Evolutionary conservation across 176 grass and related monocot species (phyloP).

Genomic region (Eragrostis curvula): DNA sequence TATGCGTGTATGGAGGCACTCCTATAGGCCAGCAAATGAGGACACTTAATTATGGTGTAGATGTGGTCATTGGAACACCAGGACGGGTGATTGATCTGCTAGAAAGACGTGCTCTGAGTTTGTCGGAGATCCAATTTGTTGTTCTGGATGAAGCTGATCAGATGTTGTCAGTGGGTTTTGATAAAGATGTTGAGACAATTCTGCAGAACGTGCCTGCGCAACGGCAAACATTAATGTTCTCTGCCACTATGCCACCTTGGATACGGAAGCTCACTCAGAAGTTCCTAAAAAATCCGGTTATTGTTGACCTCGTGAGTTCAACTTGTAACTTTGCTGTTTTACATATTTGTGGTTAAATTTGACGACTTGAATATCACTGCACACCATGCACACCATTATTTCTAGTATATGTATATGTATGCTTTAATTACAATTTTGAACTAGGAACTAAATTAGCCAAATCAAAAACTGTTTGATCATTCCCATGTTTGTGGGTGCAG

Average conservation of each 20-base stretch:
- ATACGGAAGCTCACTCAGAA: constrained; percentile 83
- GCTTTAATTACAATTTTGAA: not conserved
- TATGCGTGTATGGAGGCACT: constrained; percentile 90
- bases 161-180: constrained; percentile 98
- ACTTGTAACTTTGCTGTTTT: constrained; percentile 9
- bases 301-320: constrained; percentile 86
- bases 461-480: not conserved
- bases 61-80: constrained; percentile 91
- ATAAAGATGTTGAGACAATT: constrained; percentile 86
- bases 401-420: constrained; percentile 3
- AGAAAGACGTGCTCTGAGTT: constrained; percentile 69
- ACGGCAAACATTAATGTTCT: constrained; percentile 95
- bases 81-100: constrained; percentile 93
- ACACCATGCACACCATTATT: not conserved
- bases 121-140: constrained; percentile 76
- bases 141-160: constrained; percentile 99
- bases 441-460: not conserved
- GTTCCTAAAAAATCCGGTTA: constrained; percentile 71
- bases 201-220: constrained; percentile 66
- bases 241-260: constrained; percentile 96
- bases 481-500: not conserved
- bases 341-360: not conserved
- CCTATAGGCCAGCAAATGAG: constrained; percentile 87
- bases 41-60: constrained; percentile 72
- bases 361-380: not conserved